These are phyloP conservation scores for Austropuccinia psidii DNA, from an alignment of 1,284 basidiomycete genomes.

Conservation along the genomic window DNA sequence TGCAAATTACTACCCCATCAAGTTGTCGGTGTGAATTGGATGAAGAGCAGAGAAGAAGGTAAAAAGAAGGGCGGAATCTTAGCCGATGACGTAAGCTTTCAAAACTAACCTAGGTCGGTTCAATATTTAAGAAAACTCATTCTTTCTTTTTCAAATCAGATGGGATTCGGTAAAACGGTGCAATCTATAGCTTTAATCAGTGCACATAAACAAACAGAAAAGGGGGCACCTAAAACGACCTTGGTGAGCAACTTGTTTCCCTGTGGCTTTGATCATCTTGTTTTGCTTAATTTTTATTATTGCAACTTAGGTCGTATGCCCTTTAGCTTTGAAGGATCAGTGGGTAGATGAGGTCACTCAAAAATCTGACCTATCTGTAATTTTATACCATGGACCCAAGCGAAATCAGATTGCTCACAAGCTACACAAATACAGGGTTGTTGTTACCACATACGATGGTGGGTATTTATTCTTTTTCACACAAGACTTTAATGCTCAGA, in stretches of 20 bases:
- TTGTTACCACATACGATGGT: constrained; percentile 34
- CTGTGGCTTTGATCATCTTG: not conserved
- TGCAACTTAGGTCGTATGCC: constrained; percentile 46
- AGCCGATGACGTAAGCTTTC: constrained; percentile 75
- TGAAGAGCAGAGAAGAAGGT: constrained; percentile 70
- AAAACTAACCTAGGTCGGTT: not conserved
- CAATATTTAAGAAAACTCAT: not conserved
- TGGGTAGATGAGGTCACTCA: constrained; percentile 80
- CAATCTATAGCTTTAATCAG: constrained; percentile 76
- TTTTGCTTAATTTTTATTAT: constrained; percentile 1
- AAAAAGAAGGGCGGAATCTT: constrained; percentile 76
- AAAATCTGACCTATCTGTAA: constrained; percentile 66
- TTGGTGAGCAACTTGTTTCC: constrained; percentile 49
- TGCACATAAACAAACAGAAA: constrained; percentile 31
- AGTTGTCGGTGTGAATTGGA: constrained; percentile 74
- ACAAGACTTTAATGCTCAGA: not conserved
- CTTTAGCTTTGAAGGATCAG: constrained; percentile 68
- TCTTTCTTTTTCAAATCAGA: constrained; percentile 28
- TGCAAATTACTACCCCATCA: constrained; percentile 76
- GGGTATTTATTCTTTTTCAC: not conserved
- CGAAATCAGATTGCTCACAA: constrained; percentile 47
- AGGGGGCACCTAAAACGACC: constrained; percentile 21
- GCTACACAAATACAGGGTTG: constrained; percentile 31
- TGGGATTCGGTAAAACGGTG: constrained; percentile 74
- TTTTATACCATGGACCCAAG: constrained; percentile 70